Evolutionary conservation across 495 filamentous ascomycete genomes (phyloP).

Genomic region (Aspergillus cavernicola): DNA sequence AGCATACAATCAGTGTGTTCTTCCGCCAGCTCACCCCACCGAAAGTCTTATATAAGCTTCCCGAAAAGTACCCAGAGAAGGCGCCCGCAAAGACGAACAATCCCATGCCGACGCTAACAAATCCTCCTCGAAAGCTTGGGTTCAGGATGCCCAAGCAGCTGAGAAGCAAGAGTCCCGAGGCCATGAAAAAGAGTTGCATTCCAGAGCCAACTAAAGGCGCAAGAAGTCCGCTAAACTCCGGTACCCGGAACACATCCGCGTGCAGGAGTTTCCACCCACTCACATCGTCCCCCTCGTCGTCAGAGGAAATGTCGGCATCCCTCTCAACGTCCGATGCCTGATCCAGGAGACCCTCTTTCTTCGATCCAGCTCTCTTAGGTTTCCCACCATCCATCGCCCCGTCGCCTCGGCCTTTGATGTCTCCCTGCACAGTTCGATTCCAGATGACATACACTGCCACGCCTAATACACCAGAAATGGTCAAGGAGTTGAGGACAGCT

Average conservation of each 20-base stretch:
- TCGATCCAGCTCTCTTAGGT: slow-evolving; percentile 47
- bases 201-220: slow-evolving; percentile 86
- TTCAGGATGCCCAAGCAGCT: slow-evolving; percentile 82
- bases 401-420: slow-evolving; percentile 71
- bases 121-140: slow-evolving; percentile 88
- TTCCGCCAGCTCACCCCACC: slow-evolving; percentile 74
- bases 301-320: slow-evolving; percentile 61
- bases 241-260: slow-evolving; percentile 86
- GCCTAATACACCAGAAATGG: slow-evolving; percentile 78
- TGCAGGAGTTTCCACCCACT: slow-evolving; percentile 96
- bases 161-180: slow-evolving; percentile 69
- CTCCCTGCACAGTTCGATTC: slow-evolving; percentile 73
- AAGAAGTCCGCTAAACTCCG: slow-evolving; percentile 69
- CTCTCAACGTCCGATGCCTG: slow-evolving; percentile 57
- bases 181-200: slow-evolving; percentile 87
- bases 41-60: slow-evolving; percentile 81
- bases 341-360: slow-evolving; percentile 58
- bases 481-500: slow-evolving; percentile 85
- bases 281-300: slow-evolving; percentile 80
- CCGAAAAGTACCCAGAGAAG: slow-evolving; percentile 92
- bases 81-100: slow-evolving; percentile 85
- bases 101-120: slow-evolving; percentile 81
- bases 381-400: slow-evolving; percentile 66
- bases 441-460: slow-evolving; percentile 84
- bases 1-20: slow-evolving; percentile 67